These are phyloP conservation scores for Nowakowskiella sp. DNA, from an alignment of 192 early-diverging fungal genomes.

Conservation along the genomic window DNA sequence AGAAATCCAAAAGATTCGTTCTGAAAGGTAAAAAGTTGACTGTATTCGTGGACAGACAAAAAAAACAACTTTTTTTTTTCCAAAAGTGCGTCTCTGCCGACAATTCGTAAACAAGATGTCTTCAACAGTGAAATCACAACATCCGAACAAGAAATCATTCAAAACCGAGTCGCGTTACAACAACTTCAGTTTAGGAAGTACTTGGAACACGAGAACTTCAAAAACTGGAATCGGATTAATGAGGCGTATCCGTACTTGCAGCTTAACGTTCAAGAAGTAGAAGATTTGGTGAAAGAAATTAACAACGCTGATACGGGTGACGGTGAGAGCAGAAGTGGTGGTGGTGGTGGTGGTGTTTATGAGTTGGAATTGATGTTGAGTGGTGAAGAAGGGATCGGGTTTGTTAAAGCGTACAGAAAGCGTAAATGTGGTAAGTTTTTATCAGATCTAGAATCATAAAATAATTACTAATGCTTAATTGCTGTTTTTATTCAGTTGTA, in stretches of 20 bases:
- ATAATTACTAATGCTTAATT: too few relatives aligned
- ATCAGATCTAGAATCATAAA: slow-evolving; percentile 44
- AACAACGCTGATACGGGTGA: slow-evolving; percentile 71
- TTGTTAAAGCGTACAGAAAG: too few relatives aligned
- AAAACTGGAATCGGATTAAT: not conserved
- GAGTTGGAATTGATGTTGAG: too few relatives aligned
- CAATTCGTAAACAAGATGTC: slow-evolving; percentile 66
- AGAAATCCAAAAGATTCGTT: too few relatives aligned
- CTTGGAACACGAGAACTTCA: not conserved
- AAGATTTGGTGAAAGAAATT: slow-evolving; percentile 67
- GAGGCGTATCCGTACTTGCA: not conserved
- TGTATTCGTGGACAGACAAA: too few relatives aligned
- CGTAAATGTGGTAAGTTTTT: too few relatives aligned
- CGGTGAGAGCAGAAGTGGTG: too few relatives aligned
- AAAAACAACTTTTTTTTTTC: too few relatives aligned
- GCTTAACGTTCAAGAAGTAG: not conserved
- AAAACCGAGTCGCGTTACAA: slow-evolving; percentile 82
- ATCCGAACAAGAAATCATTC: slow-evolving; percentile 82
- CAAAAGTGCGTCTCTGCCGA: too few relatives aligned
- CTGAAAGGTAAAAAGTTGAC: too few relatives aligned
- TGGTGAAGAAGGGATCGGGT: too few relatives aligned
- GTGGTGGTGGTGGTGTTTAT: too few relatives aligned
- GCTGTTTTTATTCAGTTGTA: not conserved
- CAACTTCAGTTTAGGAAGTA: slow-evolving; percentile 56
- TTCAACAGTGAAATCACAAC: slow-evolving; percentile 84